Evolutionary conservation across 2,329 filamentous ascomycete genomes (phyloP).

Genomic region (Xylogone sp.): DNA sequence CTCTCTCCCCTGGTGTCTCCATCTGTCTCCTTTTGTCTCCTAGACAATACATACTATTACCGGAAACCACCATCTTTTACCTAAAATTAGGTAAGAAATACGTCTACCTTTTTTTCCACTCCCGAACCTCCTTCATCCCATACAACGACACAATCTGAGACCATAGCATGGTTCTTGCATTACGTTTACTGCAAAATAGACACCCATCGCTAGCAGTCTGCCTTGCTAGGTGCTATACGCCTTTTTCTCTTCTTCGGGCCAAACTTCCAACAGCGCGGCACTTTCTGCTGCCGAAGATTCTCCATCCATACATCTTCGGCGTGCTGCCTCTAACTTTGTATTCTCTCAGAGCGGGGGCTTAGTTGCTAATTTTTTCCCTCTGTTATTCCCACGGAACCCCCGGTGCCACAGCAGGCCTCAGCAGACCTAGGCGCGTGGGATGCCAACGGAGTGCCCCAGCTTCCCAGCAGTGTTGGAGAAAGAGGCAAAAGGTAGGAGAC

Average conservation of each 20-base stretch:
- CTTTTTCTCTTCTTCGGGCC: not conserved
- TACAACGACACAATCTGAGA: not conserved
- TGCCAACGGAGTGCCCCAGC: not conserved
- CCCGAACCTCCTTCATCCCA: not conserved
- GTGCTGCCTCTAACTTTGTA: not conserved
- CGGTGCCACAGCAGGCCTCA: not conserved
- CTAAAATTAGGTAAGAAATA: not conserved
- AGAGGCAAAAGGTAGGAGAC: not conserved
- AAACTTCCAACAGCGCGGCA: not conserved
- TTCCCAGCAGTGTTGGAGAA: not conserved
- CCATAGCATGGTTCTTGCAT: not conserved
- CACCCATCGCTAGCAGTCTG: not conserved
- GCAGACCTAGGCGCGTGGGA: not conserved
- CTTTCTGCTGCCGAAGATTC: too few relatives aligned
- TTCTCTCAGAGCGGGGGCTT: not conserved
- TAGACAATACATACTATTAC: not conserved
- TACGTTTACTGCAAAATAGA: not conserved
- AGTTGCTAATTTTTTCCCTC: not conserved
- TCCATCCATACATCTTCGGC: not conserved
- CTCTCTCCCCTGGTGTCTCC: too few relatives aligned
- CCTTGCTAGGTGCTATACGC: too few relatives aligned
- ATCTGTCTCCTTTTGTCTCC: not conserved
- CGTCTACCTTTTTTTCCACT: not conserved
- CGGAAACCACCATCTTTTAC: not conserved
- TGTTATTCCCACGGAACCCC: not conserved